Conservation (phyloP, 495 filamentous ascomycete genomes). For the Hypoxylon crocopeplum region DNA sequence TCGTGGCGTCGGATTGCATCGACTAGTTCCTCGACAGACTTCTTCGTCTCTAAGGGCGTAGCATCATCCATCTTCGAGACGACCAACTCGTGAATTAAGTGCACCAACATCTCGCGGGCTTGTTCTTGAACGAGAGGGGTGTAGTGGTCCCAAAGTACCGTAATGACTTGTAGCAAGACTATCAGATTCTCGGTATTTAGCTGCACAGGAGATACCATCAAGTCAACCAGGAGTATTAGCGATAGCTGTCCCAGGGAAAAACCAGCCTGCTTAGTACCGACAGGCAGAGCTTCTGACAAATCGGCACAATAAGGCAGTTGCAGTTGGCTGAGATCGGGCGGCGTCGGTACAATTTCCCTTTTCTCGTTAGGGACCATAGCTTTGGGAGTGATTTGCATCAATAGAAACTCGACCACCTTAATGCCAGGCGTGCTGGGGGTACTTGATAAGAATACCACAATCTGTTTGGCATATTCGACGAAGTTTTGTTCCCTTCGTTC, state of each 20-base stretch:
- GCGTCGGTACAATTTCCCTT: conserved; percentile 71
- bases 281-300: conserved; percentile 76
- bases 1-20: conserved; percentile 90
- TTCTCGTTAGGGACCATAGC: conserved; percentile 88
- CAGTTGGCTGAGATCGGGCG: conserved; percentile 73
- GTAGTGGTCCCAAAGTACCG: conserved; percentile 96
- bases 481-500: conserved; percentile 96
- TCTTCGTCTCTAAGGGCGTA: conserved; percentile 67
- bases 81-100: conserved; percentile 95
- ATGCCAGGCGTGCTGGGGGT: conserved; percentile 79
- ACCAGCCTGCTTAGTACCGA: conserved; percentile 87
- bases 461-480: conserved; percentile 95
- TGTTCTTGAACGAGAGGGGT: conserved; percentile 95
- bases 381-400: conserved; percentile 86
- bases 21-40: conserved; percentile 83
- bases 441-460: conserved; percentile 92
- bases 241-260: conserved; percentile 93
- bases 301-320: conserved; percentile 89
- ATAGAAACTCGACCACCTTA: conserved; percentile 91
- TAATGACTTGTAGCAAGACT: conserved; percentile 85
- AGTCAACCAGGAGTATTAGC: conserved; percentile 91
- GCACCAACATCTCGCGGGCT: conserved; percentile 95
- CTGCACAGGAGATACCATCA: conserved; percentile 91
- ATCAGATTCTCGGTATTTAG: conserved; percentile 78
- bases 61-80: conserved; percentile 87